phyloP scores from a whole-genome alignment of 2,329 filamentous ascomycete species.

The Pseudonectria foliicola region DNA sequence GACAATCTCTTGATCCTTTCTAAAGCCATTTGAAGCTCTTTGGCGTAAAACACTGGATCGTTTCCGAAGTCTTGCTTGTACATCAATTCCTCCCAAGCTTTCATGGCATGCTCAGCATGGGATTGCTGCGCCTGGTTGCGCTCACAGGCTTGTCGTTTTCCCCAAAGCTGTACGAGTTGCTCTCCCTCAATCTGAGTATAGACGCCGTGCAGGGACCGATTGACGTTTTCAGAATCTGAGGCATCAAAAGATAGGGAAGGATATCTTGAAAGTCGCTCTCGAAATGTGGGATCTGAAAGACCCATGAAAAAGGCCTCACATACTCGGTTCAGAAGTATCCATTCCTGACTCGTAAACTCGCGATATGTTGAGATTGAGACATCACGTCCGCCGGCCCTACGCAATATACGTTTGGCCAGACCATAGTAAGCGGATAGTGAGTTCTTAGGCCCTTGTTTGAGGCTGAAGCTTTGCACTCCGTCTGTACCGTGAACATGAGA shows the following conservation, averaged over 20 bases:
- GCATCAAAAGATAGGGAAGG: conserved; percentile 37
- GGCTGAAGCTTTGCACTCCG: conserved; percentile 18
- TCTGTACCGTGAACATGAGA: conserved; percentile 10
- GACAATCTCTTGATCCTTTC: conserved; percentile 45
- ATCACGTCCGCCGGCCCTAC: conserved; percentile 43
- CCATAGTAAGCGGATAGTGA: conserved; percentile 40
- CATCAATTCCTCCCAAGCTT: conserved; percentile 40
- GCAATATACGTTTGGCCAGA: conserved; percentile 42
- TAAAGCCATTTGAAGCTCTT: conserved; percentile 41
- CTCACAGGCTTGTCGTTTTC: conserved; percentile 16
- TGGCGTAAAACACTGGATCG: conserved; percentile 45
- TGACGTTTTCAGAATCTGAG: conserved; percentile 17
- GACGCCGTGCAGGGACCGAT: conserved; percentile 47
- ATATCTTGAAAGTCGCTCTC: conserved; percentile 36
- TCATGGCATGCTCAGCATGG: conserved; percentile 30
- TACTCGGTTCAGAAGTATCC: conserved; percentile 42
- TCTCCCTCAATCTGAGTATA: conserved; percentile 52
- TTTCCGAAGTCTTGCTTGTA: conserved; percentile 31
- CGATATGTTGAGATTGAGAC: conserved; percentile 39
- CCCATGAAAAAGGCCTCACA: conserved; percentile 49
- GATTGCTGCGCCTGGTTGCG: conserved; percentile 10
- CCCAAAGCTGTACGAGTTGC: conserved; percentile 36
- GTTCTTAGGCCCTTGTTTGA: conserved; percentile 37
- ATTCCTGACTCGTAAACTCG: conserved; percentile 38
- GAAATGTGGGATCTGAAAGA: conserved; percentile 40